phyloP scores from a whole-genome alignment of 176 grass and related monocot genomes.

The Dactylis glomerata region DNA sequence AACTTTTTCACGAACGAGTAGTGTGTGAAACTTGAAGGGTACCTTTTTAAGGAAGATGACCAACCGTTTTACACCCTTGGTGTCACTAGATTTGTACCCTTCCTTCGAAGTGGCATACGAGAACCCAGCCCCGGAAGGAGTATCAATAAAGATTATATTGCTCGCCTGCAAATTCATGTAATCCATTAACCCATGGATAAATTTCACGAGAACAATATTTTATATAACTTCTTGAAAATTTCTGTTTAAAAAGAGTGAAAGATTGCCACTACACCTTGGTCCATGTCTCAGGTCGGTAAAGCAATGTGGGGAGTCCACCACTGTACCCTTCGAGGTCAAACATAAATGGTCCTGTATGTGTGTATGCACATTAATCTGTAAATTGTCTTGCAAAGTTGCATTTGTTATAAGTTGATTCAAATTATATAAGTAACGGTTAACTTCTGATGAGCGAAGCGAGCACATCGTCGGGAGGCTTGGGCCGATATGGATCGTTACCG shows the following conservation, averaged over 20 bases:
- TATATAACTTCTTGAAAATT: too few species aligned
- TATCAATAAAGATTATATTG: slow-evolving; percentile 64
- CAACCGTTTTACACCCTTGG: slow-evolving; percentile 8
- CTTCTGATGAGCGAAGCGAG: too few species aligned
- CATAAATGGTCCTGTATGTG: slow-evolving; percentile 18
- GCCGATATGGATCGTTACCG: too few species aligned
- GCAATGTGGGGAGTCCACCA: slow-evolving; percentile 10
- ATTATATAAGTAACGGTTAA: too few species aligned
- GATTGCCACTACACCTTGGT: slow-evolving; percentile 17
- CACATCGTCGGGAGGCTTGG: too few species aligned
- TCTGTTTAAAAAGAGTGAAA: not conserved
- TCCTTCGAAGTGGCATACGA: slow-evolving; percentile 34
- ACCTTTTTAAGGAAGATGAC: slow-evolving; percentile 50
- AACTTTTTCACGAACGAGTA: too few species aligned
- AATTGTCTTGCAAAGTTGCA: not conserved
- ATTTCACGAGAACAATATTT: not conserved
- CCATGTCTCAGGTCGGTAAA: slow-evolving; percentile 39
- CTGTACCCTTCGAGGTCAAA: slow-evolving; percentile 17
- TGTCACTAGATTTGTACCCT: slow-evolving; percentile 29
- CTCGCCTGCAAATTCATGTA: slow-evolving; percentile 17
- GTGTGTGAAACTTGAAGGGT: not conserved
- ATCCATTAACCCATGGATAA: not conserved
- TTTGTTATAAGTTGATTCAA: too few species aligned
- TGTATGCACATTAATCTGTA: not conserved
- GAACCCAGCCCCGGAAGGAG: slow-evolving; percentile 49